These are phyloP conservation scores for Leccinum insigne DNA, from an alignment of 1,284 basidiomycete species.

Conservation along the genomic window DNA sequence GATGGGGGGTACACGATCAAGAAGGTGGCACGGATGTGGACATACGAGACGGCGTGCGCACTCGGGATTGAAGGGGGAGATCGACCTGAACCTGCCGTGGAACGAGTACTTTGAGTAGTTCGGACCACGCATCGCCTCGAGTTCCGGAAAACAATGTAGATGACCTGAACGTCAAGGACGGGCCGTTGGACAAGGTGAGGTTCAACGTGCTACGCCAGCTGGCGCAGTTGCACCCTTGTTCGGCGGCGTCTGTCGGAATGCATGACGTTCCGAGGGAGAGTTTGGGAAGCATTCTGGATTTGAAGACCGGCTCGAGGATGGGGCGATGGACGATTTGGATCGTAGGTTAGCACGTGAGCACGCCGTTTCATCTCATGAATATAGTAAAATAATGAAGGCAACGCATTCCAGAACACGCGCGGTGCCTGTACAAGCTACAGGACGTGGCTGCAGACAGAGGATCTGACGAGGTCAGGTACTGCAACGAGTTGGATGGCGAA, in stretches of 20 bases:
- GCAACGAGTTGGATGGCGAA: constrained; percentile 43
- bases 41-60: constrained; percentile 95
- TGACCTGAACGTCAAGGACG: constrained; percentile 85
- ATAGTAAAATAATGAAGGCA: too few relatives aligned
- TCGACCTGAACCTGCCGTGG: too few relatives aligned
- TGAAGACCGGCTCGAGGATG: constrained; percentile 36
- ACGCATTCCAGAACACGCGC: constrained; percentile 51
- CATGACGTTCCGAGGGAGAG: constrained; percentile 79
- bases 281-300: constrained; percentile 65
- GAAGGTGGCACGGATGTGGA: constrained; percentile 89
- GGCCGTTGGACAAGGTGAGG: constrained; percentile 82
- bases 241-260: constrained; percentile 78
- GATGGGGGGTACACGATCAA: constrained; percentile 97
- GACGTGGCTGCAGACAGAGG: constrained; percentile 41
- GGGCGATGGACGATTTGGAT: constrained; percentile 60
- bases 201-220: constrained; percentile 83
- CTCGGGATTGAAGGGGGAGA: constrained; percentile 69
- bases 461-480: constrained; percentile 46
- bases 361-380: neutral
- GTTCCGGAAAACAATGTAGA: constrained; percentile 94
- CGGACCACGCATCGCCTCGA: constrained; percentile 95
- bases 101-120: constrained; percentile 83
- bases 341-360: constrained; percentile 67
- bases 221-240: constrained; percentile 66
- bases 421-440: constrained; percentile 63